Evolutionary conservation across 139 green algal species (phyloP), one percentile per base, ranked within the genome.

Genomic region (Closterium sp.): DNA sequence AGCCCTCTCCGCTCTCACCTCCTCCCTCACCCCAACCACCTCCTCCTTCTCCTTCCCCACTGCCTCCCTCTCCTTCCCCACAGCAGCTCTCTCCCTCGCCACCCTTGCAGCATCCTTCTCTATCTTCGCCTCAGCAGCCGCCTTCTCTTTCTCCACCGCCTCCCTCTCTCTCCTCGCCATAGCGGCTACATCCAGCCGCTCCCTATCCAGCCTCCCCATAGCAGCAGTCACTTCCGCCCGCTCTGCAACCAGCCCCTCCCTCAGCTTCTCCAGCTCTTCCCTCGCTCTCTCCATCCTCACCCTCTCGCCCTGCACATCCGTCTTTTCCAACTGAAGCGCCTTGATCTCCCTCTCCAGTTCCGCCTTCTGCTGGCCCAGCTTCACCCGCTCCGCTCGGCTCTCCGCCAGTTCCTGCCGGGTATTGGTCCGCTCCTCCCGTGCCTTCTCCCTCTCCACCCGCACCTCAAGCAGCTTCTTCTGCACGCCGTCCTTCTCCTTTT

Each of bases 401-500:
- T 86, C 83, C n/a, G 83, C 83, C 83, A 86, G 83, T 4, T 86
- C 83, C n/a, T 86, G n/a, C 83, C 83, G 8, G 16, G 30, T 34
- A 9, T 28, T 33, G 5, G 83, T 33, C 7, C 83, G n/a, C 25
- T 32, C 83, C 83, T 86, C 83, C 83, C 30, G 30, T 4, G 30
- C 83, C 83, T 86, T 86, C 30, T 86, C 83, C 28, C 83, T 25
- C 83, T 86, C 83, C 30, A 33, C 83, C 30, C 83, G 83, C 23
- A 86, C 83, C 83, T 86, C 83, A 3, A 86, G n/a, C n/a, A 86
- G 30, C n/a, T 32, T 34, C 83, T 86, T 32, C 83, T 86, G 83
- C n/a, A 86, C 83, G n/a, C 30, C 83, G 9, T 32, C 83, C n/a
- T 33, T 32, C 83, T 86, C 83, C 83, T 33, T 32, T 23, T 86